Conservation (phyloP, 1,284 basidiomycete species). For the Trichosporon asahii region DNA sequence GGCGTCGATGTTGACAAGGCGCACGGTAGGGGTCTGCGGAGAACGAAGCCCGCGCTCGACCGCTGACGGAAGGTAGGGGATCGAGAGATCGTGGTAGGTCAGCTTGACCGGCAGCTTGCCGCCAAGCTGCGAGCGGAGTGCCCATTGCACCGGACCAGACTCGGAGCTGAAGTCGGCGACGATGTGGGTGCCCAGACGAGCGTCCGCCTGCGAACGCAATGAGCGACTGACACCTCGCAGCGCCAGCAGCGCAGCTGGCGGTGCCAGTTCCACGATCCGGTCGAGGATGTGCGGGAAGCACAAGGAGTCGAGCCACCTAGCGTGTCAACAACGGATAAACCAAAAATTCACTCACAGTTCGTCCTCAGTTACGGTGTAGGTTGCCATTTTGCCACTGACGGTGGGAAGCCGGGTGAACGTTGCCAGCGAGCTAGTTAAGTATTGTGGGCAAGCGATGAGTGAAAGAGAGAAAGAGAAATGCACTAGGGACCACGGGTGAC, state of each 20-base stretch:
- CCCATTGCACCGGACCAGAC: neutral
- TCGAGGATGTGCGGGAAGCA: constrained; percentile 16
- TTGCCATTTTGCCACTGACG: neutral
- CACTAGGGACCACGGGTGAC: neutral
- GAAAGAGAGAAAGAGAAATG: neutral
- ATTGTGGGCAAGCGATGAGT: neutral
- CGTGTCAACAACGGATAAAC: neutral
- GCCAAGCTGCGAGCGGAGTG: neutral
- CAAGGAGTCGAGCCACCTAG: neutral
- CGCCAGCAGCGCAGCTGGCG: neutral
- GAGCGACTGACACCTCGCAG: constrained; percentile 1
- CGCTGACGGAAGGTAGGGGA: neutral
- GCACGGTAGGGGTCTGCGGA: neutral
- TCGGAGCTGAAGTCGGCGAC: neutral
- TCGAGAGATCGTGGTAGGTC: neutral
- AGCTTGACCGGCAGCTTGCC: neutral
- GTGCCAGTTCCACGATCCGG: constrained; percentile 8
- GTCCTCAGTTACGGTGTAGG: neutral
- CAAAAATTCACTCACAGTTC: neutral
- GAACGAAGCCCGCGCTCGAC: neutral
- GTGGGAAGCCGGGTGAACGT: neutral
- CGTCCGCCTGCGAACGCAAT: neutral
- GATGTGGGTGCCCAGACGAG: neutral
- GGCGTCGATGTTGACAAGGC: neutral
- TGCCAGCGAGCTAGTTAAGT: neutral